Base-by-base conservation (phyloP, 176 grass and related monocot genomes). In the Guadua angustifolia region DNA sequence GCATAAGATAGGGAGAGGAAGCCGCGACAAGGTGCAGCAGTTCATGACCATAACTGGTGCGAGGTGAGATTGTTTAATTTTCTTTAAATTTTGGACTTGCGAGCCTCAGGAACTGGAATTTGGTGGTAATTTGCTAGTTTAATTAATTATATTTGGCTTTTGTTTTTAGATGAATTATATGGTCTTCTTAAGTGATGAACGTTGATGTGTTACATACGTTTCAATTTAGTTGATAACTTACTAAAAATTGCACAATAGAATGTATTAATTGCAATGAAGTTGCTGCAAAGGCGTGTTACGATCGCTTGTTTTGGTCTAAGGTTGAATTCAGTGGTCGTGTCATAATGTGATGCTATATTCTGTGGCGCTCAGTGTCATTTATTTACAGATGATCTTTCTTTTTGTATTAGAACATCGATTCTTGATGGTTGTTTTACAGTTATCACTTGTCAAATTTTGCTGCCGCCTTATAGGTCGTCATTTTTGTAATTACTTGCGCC, bases 1-100 rank as follows among this genome's bases (percentile, higher is more conserved):
- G 97, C 92, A 95, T 93, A 99, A 99, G 86, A 69, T 94, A 77
- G 97, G 93, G 82, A 99, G 93, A 92, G 97, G 97, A 80, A 92
- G 91, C 78, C 90, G 91, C 33, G 97, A 99, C 82, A 99, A 99
- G 91, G 91, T 96, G 86, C 93, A 99, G 75, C 97, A 96, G 89
- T 99, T 99, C 88, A 99, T 99, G 89, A 66, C 89, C 71, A 99
- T 99, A 71, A 99, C 97, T 46, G 97, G 94, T 18, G 81, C 92
- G 46, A 97, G 90, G 94, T 97, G 59, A 57, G 72, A 60, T 50
- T 81, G 9, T 65, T 29, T 35, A 44, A 19, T 79, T 80, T 4
- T 19, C 38, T 73, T 60, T 59, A 38, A 49, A 19, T 24, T 79
- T 26, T 61, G 14, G 13, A 12, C 36, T 29, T 66, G 19, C 1